These are phyloP conservation scores for Myriosclerotinia curreyana DNA, from an alignment of 2,329 filamentous ascomycete species.

Conservation along the genomic window DNA sequence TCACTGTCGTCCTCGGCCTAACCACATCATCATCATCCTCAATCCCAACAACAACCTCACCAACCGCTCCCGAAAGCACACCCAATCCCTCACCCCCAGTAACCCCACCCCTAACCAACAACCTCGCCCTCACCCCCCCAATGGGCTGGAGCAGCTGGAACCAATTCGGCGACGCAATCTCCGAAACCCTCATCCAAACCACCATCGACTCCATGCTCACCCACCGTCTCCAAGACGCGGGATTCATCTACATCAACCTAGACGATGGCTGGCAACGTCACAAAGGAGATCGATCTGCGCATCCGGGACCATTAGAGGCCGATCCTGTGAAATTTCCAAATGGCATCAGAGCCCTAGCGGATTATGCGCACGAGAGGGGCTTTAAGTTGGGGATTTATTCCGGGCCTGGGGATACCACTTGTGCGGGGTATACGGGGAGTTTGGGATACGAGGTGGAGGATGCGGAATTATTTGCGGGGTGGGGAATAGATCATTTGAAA, in stretches of 20 bases:
- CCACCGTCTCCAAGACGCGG: not conserved
- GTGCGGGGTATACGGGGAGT: constrained; percentile 45
- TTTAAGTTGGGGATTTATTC: constrained; percentile 64
- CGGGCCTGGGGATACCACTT: constrained; percentile 45
- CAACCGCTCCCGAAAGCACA: not conserved
- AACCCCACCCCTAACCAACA: constrained; percentile 36
- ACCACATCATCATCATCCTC: not conserved
- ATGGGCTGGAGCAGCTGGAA: constrained; percentile 56
- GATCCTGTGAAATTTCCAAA: constrained; percentile 12
- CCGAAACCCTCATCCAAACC: constrained; percentile 30
- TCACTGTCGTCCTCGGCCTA: not conserved
- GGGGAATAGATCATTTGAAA: constrained; percentile 59
- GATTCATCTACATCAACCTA: not conserved
- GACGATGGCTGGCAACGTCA: constrained; percentile 13
- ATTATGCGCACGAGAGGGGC: not conserved
- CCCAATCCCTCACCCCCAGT: not conserved
- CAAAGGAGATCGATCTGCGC: not conserved
- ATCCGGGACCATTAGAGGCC: not conserved
- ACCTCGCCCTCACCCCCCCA: constrained; percentile 42
- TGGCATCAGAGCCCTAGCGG: constrained; percentile 8
- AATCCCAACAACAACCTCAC: not conserved
- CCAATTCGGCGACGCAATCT: constrained; percentile 49
- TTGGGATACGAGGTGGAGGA: constrained; percentile 56
- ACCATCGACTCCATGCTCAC: not conserved
- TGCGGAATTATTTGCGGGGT: constrained; percentile 54